Evolutionary conservation across 352 stramenopile genomes (phyloP).

Genomic region (Labyrinthula sp.): DNA sequence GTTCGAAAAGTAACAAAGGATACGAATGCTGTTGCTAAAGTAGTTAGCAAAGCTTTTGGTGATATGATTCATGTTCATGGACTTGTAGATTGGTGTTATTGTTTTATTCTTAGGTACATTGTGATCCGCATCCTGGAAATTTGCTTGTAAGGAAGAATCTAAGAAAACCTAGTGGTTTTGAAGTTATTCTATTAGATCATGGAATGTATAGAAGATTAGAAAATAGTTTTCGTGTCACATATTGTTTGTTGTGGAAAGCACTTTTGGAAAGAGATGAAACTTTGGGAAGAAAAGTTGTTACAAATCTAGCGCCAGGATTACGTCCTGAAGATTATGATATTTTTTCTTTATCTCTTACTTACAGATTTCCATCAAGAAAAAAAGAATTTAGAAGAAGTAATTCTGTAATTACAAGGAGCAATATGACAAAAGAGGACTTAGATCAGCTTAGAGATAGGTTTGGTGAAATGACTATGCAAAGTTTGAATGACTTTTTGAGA

Average conservation of each 20-base stretch:
- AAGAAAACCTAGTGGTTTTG: slow-evolving; percentile 32
- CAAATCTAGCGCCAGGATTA: slow-evolving; percentile 44
- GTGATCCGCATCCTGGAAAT: slow-evolving; percentile 59
- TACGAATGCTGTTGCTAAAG: neutral
- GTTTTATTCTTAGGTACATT: too few species aligned
- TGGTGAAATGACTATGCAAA: slow-evolving; percentile 42
- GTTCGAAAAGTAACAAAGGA: slow-evolving; percentile 34
- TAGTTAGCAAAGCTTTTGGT: slow-evolving; percentile 42
- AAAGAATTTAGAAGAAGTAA: too few species aligned
- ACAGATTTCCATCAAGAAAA: slow-evolving; percentile 46
- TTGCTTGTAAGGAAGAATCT: slow-evolving; percentile 36
- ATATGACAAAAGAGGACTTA: slow-evolving; percentile 49
- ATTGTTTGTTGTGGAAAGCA: slow-evolving; percentile 61
- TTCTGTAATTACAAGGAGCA: slow-evolving; percentile 42
- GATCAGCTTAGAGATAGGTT: slow-evolving; percentile 42
- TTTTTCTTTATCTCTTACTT: slow-evolving; percentile 60
- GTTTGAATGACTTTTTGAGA: slow-evolving; percentile 52
- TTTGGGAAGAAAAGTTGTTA: slow-evolving; percentile 43
- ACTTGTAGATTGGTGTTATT: too few species aligned
- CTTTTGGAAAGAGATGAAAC: slow-evolving; percentile 50
- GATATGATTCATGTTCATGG: slow-evolving; percentile 60
- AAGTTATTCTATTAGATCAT: slow-evolving; percentile 66
- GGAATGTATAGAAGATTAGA: slow-evolving; percentile 63
- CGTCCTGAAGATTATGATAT: slow-evolving; percentile 42
- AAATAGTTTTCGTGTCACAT: slow-evolving; percentile 52